phyloP scores from a whole-genome alignment of 257 asterid species.

The Ilex asprella region DNA sequence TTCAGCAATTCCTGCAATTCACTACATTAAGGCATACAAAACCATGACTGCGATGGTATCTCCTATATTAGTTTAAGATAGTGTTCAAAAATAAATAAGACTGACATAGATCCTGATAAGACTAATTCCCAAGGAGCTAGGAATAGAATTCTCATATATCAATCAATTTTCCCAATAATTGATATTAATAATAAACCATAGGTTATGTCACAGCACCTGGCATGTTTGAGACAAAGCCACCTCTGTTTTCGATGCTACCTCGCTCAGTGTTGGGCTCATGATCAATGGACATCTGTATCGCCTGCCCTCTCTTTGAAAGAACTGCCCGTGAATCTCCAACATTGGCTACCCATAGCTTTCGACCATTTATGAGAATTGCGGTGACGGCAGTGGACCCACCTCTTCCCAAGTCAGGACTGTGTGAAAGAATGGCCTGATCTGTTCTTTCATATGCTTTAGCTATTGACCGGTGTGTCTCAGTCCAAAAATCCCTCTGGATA shows the following conservation, averaged over 20 bases:
- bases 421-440: conserved; percentile 78
- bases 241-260: conserved; percentile 67
- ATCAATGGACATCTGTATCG: conserved; percentile 75
- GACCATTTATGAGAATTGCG: conserved; percentile 58
- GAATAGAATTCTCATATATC: not conserved
- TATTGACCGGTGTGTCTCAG: conserved; percentile 55
- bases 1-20: too few species aligned
- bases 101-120: not conserved
- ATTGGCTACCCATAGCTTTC: conserved; percentile 78
- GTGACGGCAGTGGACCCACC: conserved; percentile 99
- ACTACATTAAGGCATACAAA: too few species aligned
- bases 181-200: not conserved
- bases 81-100: not conserved
- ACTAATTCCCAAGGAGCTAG: not conserved
- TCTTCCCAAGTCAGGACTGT: conserved; percentile 74
- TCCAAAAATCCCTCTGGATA: conserved; percentile 75
- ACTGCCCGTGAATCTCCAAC: conserved; percentile 97
- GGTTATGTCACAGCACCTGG: conserved; percentile 50
- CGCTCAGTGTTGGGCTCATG: conserved; percentile 91
- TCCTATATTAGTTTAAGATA: not conserved
- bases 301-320: conserved; percentile 75
- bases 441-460: conserved; percentile 77
- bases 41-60: too few species aligned
- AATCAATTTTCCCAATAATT: conserved; percentile 2
- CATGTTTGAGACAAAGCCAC: conserved; percentile 94